Conservation (phyloP, 805 yeast species). For the Yarrowia hollandica region DNA sequence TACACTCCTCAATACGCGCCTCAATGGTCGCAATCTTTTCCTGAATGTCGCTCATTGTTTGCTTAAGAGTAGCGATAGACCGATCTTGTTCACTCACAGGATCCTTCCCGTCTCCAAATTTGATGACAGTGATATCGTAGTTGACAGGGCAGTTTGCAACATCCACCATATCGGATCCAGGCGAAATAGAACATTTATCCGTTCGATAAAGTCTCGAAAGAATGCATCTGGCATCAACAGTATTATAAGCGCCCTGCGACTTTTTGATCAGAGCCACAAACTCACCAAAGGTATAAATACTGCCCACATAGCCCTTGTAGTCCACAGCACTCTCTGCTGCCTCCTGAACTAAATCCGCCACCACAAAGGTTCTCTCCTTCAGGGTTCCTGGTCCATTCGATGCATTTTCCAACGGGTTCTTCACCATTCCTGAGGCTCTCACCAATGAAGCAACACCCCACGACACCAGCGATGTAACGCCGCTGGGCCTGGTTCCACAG, state of each 20-base stretch:
- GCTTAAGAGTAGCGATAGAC: constrained; percentile 11
- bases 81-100: constrained; percentile 10
- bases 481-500: constrained; percentile 2
- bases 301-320: constrained; percentile 22
- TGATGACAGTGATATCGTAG: constrained; percentile 2
- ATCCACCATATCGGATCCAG: constrained; percentile 9
- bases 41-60: constrained; percentile 9
- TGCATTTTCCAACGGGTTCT: constrained; percentile 1
- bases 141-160: background rate
- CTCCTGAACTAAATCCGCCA: constrained; percentile 8
- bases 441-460: constrained; percentile 23
- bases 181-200: constrained; percentile 10
- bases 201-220: background rate
- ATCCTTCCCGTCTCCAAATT: constrained; percentile 10
- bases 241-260: background rate
- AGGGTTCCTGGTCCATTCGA: constrained; percentile 14
- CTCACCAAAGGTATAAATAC: constrained; percentile 18
- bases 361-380: constrained; percentile 20
- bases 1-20: constrained; percentile 5
- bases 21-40: background rate
- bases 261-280: background rate
- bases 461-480: background rate
- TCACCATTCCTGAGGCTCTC: constrained; percentile 17
- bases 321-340: background rate
- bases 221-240: background rate